Evolutionary conservation across 306 rosid genomes (phyloP), one percentile per base, ranked within the genome.

Genomic region (Astragalus membranaceus): DNA sequence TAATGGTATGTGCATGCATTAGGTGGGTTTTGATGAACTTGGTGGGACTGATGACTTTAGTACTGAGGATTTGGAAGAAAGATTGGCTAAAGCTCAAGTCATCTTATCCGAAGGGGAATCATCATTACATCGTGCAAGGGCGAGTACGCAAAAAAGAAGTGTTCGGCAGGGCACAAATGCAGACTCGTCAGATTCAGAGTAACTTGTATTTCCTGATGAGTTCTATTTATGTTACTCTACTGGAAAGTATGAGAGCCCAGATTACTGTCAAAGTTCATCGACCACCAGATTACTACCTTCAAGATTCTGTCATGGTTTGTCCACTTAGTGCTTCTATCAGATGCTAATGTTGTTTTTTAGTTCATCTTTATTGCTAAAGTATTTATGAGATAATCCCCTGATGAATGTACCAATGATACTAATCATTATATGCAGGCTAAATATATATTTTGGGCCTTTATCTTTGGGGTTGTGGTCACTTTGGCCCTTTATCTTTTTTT

Each of bases 1-100:
- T 43, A 50, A 59, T 66, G 14, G 46, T 30, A 37, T 66, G 50
- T 73, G 75, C 70, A 15, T 73, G 75, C 70, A 15, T 77, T 56
- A 94, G 99, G 99, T 94, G 50, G 99, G 99, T 46, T 94, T 94
- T 72, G 97, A 94, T 82, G 82, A 94, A 82, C 96, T 94, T 73
- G 99, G 99, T 14, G 97, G 97, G 65, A 88, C 90, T 17, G 99
- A 94, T 57, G 96, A 84, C 17, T 92, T 89, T 80, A 88, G 92
- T 89, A 92, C 96, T 5, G 96, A 92, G 84, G 92, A 86, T 51
- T 65, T 92, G 67, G 96, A 88, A 75, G 98, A 92, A 72, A 92
- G 96, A 76, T 81, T 89, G 76, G 96, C 95, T 44, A 89, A 86
- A 86, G 80, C 90, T 60, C 92, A 89, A 80, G 98, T 94, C 16